Evolutionary conservation across 768 basidiomycete species (phyloP).

Genomic region (Pulveroboletus sp.): DNA sequence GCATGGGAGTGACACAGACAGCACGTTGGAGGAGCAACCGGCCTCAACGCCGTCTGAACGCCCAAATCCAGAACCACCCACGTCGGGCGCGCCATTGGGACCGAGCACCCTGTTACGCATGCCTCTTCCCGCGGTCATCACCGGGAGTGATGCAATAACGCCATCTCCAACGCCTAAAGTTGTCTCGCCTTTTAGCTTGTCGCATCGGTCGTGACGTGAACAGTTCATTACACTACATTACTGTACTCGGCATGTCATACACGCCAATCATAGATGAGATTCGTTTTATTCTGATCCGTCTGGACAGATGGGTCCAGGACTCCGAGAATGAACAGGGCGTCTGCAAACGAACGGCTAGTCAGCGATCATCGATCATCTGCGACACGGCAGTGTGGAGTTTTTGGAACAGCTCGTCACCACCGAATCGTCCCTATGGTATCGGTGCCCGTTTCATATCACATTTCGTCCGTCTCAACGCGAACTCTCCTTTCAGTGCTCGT

Average conservation of each 20-base stretch:
- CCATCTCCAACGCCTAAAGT: constrained; percentile 38
- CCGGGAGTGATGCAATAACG: constrained; percentile 42
- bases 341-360: background rate
- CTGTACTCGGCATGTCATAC: background rate
- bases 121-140: constrained; percentile 36
- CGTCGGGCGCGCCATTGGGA: constrained; percentile 37
- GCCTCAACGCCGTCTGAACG: constrained; percentile 46
- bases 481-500: background rate
- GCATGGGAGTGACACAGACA: background rate
- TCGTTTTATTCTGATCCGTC: background rate
- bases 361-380: no score
- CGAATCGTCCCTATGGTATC: no score
- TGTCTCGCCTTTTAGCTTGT: constrained; percentile 7
- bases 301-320: no score
- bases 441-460: background rate
- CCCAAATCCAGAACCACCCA: constrained; percentile 55
- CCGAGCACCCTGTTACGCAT: constrained; percentile 38
- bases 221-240: background rate
- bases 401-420: background rate
- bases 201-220: constrained; percentile 8
- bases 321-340: no score
- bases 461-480: background rate
- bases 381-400: background rate
- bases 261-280: background rate
- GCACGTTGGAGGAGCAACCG: constrained; percentile 17